phyloP scores from a whole-genome alignment of 2,329 filamentous ascomycete species.

The Claviceps pusilla region DNA sequence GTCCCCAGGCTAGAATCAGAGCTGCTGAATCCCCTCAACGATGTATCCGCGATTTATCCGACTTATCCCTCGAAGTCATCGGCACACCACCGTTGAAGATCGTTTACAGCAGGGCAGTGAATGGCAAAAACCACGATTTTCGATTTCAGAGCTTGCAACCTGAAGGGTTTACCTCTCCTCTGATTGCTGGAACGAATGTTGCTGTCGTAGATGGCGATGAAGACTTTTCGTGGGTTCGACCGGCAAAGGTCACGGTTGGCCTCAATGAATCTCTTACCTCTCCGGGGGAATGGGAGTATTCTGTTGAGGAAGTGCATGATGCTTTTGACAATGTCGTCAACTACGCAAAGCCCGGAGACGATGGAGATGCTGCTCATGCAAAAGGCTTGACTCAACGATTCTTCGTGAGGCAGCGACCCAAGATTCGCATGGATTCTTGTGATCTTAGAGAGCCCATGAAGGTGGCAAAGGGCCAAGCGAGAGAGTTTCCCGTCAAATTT shows the following conservation, averaged over 20 bases:
- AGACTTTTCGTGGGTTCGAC: constrained; percentile 67
- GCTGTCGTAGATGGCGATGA: constrained; percentile 47
- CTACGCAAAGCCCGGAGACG: constrained; percentile 53
- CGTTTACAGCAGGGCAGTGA: constrained; percentile 78
- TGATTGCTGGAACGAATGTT: constrained; percentile 47
- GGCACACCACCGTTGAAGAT: constrained; percentile 86
- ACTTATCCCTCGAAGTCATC: constrained; percentile 67
- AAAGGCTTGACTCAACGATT: constrained; percentile 62
- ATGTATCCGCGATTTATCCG: constrained; percentile 77
- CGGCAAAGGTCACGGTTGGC: constrained; percentile 61
- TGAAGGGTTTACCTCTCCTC: constrained; percentile 66
- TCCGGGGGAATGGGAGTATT: constrained; percentile 74
- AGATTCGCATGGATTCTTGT: constrained; percentile 56
- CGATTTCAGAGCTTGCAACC: constrained; percentile 90
- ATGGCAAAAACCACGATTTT: constrained; percentile 67
- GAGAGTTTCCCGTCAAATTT: constrained; percentile 57
- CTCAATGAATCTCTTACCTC: constrained; percentile 78
- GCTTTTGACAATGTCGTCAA: constrained; percentile 74
- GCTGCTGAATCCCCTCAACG: constrained; percentile 47
- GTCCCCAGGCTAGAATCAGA: constrained; percentile 64
- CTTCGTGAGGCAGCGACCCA: constrained; percentile 73
- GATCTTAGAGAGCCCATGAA: constrained; percentile 68
- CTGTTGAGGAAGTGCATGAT: constrained; percentile 82
- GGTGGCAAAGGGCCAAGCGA: constrained; percentile 58
- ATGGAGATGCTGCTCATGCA: constrained; percentile 49